These are phyloP conservation scores for Lactarius psammicola DNA, from an alignment of 768 basidiomycete species.

Conservation along the genomic window DNA sequence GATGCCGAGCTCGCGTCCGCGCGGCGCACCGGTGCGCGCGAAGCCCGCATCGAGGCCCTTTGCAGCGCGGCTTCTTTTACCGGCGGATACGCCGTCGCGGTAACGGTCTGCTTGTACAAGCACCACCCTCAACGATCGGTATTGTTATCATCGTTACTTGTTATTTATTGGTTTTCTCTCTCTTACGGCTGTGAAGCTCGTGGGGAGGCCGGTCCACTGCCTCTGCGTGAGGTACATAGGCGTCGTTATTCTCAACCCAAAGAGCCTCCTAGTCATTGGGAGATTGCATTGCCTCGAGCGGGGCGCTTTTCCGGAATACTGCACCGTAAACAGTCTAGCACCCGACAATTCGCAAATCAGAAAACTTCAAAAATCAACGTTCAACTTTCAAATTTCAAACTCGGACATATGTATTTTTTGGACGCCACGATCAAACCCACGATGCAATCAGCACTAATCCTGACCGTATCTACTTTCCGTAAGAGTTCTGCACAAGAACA, in stretches of 20 bases:
- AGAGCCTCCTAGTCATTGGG: not conserved
- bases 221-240: not conserved
- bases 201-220: constrained; percentile 62
- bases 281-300: not conserved
- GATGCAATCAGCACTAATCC: no score
- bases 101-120: constrained; percentile 76
- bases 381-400: no score
- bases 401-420: no score
- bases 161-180: not conserved
- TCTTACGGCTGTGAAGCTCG: constrained; percentile 54
- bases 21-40: constrained; percentile 62
- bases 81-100: constrained; percentile 92
- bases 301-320: no score
- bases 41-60: constrained; percentile 89
- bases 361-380: no score
- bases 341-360: not conserved
- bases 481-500: no score
- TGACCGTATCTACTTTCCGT: no score
- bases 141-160: no score
- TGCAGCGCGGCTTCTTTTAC: constrained; percentile 87
- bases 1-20: constrained; percentile 74
- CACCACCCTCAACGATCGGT: no score
- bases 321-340: no score
- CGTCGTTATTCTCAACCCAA: not conserved
- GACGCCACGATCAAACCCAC: no score